Base-by-base conservation (phyloP, 1,284 basidiomycete genomes). In the Heliocybe sulcata region DNA sequence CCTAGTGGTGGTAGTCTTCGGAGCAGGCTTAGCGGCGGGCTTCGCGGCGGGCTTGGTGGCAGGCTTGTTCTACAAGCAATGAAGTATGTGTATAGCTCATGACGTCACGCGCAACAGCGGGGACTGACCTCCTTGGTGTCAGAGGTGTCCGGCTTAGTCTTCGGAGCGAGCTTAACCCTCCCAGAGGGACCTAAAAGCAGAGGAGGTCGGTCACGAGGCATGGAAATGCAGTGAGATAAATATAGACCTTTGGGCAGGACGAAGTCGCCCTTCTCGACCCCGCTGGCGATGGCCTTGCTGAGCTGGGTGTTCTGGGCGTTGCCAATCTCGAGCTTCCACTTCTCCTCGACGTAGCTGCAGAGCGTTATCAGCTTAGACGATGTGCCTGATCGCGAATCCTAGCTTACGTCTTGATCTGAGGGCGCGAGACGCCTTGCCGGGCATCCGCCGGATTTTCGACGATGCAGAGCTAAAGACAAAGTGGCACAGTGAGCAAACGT, bases 381-480 rank as follows among this genome's bases (percentile, higher is more conserved):
- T 11, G 31, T 14, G 20, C 22, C 23, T 16, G n/a, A 11, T 8
- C n/a, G 53, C 35, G 54, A 38, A 54, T 57, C 45, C 31, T 56
- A 60, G 62, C 67, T 54, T 68, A 87, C 93, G 92, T 95, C 83
- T 96, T 96, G 75, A 97, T 92, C 67, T 89, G 85, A 57, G 88
- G 90, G 56, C 94, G 90, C 63, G 92, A 94, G 61, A 95, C 91
- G 69, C 94, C 94, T 58, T 70, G 68, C 60, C 93, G 90, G 58
- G 88, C 83, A 59, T 93, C 91, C 35, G 90, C 88, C 25, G 82
- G 79, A 71, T 87, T 76, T 54, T 77, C 79, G 59, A 78, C 71
- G 72, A 96, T 91, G 65, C 90, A 92, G 76, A 94, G 92, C 87
- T 89, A 26, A 49, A 3, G 12, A 49, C 14, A n/a, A 8, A 14